Base-by-base conservation (phyloP, 768 basidiomycete species). In the Cytidiella melzeri region DNA sequence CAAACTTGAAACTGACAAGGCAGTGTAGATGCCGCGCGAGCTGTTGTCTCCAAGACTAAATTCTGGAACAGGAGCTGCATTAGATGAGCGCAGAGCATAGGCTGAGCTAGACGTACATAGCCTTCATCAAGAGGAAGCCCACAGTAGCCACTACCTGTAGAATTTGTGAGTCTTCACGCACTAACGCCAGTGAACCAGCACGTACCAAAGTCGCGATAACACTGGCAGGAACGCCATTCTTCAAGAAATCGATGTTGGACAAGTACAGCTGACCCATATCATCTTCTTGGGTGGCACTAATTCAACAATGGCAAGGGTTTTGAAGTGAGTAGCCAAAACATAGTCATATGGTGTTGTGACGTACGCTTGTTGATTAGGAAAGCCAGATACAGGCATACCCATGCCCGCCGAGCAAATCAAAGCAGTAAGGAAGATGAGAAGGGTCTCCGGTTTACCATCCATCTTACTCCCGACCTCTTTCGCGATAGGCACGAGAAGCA, bases 331-430 rank as follows among this genome's bases (percentile, higher is more conserved):
- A 15, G 1, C 20, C n/a, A 36, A 28, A 12, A 79, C 87, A 34
- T 7, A 34, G 30, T 34, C 9, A 34, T 34, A 15, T 7, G 30
- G 9, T 34, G 15, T 7, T 34, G 7, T 34, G 7, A 15, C 30
- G 59, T 67, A 94, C 93, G 92, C 92, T 43, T 92, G 93, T 69
- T 96, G 92, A 66, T 97, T 96, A 0, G 95, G 95, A 74, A 98
- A 99, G n/a, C 96, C 96, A 53, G 91, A 93, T 34, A 98, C 93
- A 2, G 95, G 94, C 79, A 98, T 89, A 10, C 92, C 95, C 96
- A 99, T 99, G 1, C 95, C 96, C 4, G 91, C 74, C 3, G 92
- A 94, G 63, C 95, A 97, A 44, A 96, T 86, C 52, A 97, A 72
- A 12, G 80, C 92, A 27, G 93, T 96, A 57, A 93, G 78, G 70